Percentiles rank a stretch among this genome's conserved stretches.
Evolutionary conservation across 1,139 yeast species (phyloP).

Genomic region (Geotrichum candidum): DNA sequence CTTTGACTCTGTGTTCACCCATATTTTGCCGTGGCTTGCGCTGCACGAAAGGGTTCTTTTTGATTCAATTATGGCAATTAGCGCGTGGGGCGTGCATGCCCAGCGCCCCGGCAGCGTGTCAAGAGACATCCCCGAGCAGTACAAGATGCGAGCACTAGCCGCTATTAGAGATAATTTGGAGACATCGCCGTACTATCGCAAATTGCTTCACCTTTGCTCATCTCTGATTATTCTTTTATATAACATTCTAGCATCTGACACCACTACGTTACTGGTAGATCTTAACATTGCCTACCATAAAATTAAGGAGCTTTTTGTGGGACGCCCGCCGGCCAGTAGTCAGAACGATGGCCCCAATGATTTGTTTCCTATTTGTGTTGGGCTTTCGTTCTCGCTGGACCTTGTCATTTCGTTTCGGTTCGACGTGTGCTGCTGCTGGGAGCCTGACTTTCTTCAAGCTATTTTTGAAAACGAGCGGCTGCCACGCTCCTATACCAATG

Average conservation of each 20-base stretch:
- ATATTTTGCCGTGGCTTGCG: slow-evolving; percentile 15
- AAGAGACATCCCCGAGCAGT: slow-evolving; percentile 8
- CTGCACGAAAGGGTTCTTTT: slow-evolving; percentile 12
- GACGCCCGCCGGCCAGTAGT: background rate
- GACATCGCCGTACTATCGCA: slow-evolving; percentile 7
- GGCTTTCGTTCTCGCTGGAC: slow-evolving; percentile 14
- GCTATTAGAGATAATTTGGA: slow-evolving; percentile 7
- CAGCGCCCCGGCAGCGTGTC: slow-evolving; percentile 15
- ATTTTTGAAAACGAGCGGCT: slow-evolving; percentile 8
- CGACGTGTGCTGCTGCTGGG: slow-evolving; percentile 8
- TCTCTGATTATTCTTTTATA: slow-evolving; percentile 5
- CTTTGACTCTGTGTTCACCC: slow-evolving; percentile 11
- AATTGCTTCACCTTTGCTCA: slow-evolving; percentile 8
- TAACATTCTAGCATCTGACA: slow-evolving; percentile 9
- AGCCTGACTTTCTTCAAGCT: slow-evolving; percentile 5
- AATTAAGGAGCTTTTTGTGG: background rate
- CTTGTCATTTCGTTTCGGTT: slow-evolving; percentile 9
- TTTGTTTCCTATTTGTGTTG: slow-evolving; percentile 7
- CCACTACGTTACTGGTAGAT: slow-evolving; percentile 2
- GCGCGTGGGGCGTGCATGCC: slow-evolving; percentile 10
- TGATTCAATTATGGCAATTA: slow-evolving; percentile 11
- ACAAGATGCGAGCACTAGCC: slow-evolving; percentile 7
- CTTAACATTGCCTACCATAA: slow-evolving; percentile 1
- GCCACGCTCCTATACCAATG: slow-evolving; percentile 10
- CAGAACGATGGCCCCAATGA: slow-evolving; percentile 5